A percentile compares a stretch with the other conserved stretches of the same genome.
These are phyloP conservation scores for Gracilariopsis chorda DNA, from an alignment of 23 red algal genomes.

Conservation along the genomic window DNA sequence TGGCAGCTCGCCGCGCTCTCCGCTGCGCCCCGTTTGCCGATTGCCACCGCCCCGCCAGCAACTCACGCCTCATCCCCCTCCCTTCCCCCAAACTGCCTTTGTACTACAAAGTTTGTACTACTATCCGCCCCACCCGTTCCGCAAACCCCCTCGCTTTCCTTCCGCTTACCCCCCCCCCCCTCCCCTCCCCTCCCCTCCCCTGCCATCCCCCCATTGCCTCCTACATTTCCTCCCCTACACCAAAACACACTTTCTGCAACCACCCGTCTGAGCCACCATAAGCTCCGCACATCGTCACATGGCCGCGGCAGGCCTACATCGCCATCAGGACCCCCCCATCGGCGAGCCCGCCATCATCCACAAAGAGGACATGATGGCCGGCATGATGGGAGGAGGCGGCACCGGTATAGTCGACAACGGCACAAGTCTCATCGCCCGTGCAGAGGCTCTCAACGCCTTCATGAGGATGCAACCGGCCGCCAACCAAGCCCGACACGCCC, in stretches of 20 bases:
- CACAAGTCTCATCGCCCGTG: slow-evolving; percentile 65
- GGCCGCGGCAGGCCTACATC: neutral
- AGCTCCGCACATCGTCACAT: neutral
- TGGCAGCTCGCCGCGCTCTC: neutral
- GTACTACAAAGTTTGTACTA: too few species aligned
- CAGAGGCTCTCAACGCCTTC: slow-evolving; percentile 76
- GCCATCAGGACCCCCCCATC: neutral
- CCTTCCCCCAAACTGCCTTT: neutral
- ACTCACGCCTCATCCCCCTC: neutral
- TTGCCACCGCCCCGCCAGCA: neutral
- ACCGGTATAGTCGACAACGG: slow-evolving; percentile 30
- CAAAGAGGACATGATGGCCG: slow-evolving; percentile 26
- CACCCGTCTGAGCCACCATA: neutral
- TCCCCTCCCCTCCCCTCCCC: neutral
- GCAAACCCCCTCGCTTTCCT: neutral
- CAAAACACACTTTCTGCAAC: neutral
- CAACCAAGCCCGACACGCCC: slow-evolving; percentile 18
- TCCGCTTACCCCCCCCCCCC: neutral
- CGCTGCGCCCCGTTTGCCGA: neutral
- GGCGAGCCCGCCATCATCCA: slow-evolving; percentile 39
- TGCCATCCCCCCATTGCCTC: neutral
- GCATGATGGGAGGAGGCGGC: slow-evolving; percentile 34
- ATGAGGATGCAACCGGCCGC: slow-evolving; percentile 77
- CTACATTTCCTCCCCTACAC: neutral
- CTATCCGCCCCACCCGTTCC: neutral